These are phyloP conservation scores for Thuidium tamariscinum DNA, from an alignment of 225 moss, liverwort and hornwort species.

Conservation along the genomic window DNA sequence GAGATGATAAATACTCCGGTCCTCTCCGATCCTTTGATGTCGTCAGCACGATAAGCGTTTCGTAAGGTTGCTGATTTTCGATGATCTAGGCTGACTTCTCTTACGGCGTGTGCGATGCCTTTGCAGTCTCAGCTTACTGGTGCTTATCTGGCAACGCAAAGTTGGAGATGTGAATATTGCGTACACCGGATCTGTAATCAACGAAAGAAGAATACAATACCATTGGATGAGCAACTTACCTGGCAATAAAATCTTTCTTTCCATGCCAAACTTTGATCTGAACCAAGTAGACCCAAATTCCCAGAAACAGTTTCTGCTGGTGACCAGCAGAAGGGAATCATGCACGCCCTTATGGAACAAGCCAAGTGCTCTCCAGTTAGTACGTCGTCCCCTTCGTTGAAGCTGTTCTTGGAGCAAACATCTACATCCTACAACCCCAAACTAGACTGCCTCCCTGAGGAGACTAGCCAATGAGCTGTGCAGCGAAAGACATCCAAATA, in stretches of 20 bases:
- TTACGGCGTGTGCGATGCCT: not conserved
- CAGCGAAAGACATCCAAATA: not conserved
- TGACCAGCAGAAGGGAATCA: not conserved
- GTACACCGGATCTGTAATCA: not conserved
- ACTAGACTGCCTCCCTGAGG: not conserved
- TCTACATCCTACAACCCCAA: not conserved
- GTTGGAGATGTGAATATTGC: not conserved
- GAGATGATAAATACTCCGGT: not conserved
- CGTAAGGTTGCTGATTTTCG: not conserved
- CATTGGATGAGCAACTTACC: not conserved
- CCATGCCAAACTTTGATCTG: not conserved
- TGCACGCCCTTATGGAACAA: not conserved
- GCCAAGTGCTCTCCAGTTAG: not conserved
- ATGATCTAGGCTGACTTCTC: not conserved
- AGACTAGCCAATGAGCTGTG: not conserved
- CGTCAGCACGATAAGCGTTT: not conserved
- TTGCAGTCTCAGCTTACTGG: not conserved
- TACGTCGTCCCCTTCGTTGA: not conserved
- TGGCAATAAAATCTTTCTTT: not conserved
- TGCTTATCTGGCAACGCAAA: not conserved
- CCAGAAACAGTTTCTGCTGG: not conserved
- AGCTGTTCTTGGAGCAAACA: not conserved
- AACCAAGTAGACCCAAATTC: not conserved
- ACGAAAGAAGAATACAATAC: not conserved
- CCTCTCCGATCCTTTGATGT: not conserved